Evolutionary conservation across 768 basidiomycete genomes (phyloP).

Genomic region (Boletus pseudo-olivaceus): DNA sequence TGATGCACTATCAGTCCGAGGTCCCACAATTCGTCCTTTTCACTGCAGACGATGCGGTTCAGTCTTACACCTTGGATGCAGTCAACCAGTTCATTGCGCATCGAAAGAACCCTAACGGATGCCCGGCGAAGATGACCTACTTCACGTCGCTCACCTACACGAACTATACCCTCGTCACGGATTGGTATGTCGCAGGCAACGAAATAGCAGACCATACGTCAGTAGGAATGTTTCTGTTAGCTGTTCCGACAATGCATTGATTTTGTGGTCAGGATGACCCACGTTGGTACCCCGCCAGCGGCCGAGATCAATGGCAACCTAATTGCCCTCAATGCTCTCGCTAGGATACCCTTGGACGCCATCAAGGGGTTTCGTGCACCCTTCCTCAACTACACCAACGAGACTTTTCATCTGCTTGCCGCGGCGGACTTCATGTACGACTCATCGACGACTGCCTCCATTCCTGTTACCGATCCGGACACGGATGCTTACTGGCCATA

Average conservation of each 20-base stretch:
- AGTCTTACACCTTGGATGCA: conserved; percentile 1
- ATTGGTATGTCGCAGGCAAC: conserved; percentile 5
- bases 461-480: background rate
- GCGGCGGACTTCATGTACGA: background rate
- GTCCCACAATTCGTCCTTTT: background rate
- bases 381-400: background rate
- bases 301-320: conserved; percentile 2
- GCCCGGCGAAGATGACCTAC: conserved; percentile 1
- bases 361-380: conserved; percentile 1
- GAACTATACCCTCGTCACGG: conserved; percentile 5
- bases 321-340: background rate
- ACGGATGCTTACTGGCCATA: conserved; percentile 8
- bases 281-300: background rate
- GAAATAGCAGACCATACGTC: conserved; percentile 6
- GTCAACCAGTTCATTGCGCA: conserved; percentile 2
- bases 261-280: background rate
- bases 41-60: conserved; percentile 1
- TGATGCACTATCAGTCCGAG: background rate
- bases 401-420: background rate
- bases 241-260: background rate
- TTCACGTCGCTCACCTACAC: conserved; percentile 5
- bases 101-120: background rate
- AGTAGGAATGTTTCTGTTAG: background rate
- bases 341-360: background rate
- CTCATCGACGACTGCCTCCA: background rate